phyloP scores from a whole-genome alignment of 345 rosid genomes.

The Salix arbutifolia region DNA sequence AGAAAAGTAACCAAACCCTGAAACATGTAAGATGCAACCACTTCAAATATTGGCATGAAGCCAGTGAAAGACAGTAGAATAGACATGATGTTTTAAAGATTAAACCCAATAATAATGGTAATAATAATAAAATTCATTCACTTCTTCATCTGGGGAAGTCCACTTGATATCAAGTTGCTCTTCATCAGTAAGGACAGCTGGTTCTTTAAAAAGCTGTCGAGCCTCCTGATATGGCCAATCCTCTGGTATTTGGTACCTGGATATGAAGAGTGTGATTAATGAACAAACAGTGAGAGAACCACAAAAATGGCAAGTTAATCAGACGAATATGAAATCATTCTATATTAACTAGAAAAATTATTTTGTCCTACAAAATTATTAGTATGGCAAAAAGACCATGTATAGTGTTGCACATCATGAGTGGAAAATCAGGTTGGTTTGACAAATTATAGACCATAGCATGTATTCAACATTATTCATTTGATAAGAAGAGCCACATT shows the following conservation, averaged over 20 bases:
- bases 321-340: no score
- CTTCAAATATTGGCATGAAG: neutral
- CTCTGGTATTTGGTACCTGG: slow-evolving; percentile 78
- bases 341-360: no score
- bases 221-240: slow-evolving; percentile 92
- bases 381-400: no score
- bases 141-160: slow-evolving; percentile 89
- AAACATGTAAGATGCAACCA: neutral
- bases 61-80: neutral
- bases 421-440: no score
- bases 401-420: no score
- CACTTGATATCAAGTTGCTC: slow-evolving; percentile 78
- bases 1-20: slow-evolving; percentile 65
- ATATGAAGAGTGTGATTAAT: neutral
- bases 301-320: no score
- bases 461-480: neutral
- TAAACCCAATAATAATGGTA: neutral
- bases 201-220: slow-evolving; percentile 73
- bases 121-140: slow-evolving; percentile 15
- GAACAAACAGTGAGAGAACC: no score
- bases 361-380: no score
- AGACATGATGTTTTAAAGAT: neutral
- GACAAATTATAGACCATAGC: no score
- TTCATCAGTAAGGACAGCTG: slow-evolving; percentile 51
- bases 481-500: neutral